A percentile compares a stretch with the other conserved stretches of the same genome.
Conservation (phyloP, 169 alveolate species). For the Theileria annulata region DNA sequence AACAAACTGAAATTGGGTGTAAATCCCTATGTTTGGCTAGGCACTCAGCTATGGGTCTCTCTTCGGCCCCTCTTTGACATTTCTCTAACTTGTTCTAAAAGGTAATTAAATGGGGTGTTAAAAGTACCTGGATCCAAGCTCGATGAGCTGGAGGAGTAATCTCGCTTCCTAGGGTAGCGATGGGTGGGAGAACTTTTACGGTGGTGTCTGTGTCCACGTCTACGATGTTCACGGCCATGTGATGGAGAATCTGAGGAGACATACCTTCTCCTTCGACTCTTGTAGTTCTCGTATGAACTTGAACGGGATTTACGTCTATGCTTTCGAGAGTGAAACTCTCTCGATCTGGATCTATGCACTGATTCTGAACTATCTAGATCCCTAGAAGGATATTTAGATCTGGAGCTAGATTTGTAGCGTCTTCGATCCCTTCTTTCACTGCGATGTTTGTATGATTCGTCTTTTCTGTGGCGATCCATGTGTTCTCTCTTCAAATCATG, state of each 20-base stretch:
- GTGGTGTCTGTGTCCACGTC: neutral
- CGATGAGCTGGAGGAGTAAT: constrained; percentile 16
- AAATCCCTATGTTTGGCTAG: neutral
- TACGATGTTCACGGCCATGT: neutral
- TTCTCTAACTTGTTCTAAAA: constrained; percentile 6
- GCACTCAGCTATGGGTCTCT: neutral
- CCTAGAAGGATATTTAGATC: neutral
- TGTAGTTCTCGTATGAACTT: constrained; percentile 17
- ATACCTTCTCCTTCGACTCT: neutral
- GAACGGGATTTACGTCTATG: constrained; percentile 9
- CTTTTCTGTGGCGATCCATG: neutral
- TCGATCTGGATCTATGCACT: neutral
- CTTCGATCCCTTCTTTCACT: constrained; percentile 7
- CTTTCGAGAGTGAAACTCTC: neutral
- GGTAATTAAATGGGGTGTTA: neutral
- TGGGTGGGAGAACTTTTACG: neutral
- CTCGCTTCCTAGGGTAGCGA: neutral
- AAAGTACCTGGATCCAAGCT: constrained; percentile 22
- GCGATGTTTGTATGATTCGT: constrained; percentile 1
- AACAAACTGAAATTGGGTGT: neutral
- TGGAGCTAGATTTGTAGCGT: constrained; percentile 12
- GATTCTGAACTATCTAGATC: neutral
- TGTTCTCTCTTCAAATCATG: neutral
- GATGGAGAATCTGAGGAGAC: constrained; percentile 6
- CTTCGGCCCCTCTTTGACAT: neutral